phyloP scores from a whole-genome alignment of 805 yeast genomes.

The Clavispora asparagi region DNA sequence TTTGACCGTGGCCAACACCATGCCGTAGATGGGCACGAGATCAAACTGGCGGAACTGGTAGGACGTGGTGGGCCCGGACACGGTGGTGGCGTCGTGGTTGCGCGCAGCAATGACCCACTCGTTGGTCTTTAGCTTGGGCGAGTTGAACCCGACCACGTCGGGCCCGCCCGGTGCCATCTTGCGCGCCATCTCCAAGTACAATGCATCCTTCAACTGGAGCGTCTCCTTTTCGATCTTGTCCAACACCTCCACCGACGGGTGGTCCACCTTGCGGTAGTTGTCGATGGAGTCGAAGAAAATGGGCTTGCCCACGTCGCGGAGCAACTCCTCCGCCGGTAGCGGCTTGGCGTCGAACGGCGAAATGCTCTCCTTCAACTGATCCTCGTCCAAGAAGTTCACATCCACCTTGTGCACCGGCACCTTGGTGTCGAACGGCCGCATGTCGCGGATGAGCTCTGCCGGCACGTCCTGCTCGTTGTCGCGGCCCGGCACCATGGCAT shows the following conservation, averaged over 20 bases:
- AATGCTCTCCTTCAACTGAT: slow-evolving; percentile 12
- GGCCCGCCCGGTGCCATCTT: slow-evolving; percentile 19
- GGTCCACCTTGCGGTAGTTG: slow-evolving; percentile 19
- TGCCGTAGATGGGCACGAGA: slow-evolving; percentile 30
- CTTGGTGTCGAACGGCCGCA: slow-evolving; percentile 23
- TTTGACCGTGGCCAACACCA: slow-evolving; percentile 18
- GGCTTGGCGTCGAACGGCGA: slow-evolving; percentile 15
- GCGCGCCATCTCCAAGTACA: slow-evolving; percentile 21
- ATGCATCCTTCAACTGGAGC: slow-evolving; percentile 20
- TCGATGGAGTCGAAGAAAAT: slow-evolving; percentile 24
- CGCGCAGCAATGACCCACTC: slow-evolving; percentile 20
- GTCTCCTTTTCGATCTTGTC: slow-evolving; percentile 23
- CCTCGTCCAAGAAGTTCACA: slow-evolving; percentile 27
- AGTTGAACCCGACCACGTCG: slow-evolving; percentile 5
- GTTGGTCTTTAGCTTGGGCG: slow-evolving; percentile 21
- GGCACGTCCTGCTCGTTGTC: slow-evolving; percentile 21
- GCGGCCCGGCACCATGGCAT: slow-evolving; percentile 7
- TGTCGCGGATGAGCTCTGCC: slow-evolving; percentile 35
- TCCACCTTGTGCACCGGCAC: slow-evolving; percentile 32
- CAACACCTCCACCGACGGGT: slow-evolving; percentile 14
- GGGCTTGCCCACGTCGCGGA: slow-evolving; percentile 16
- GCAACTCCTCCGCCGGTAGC: slow-evolving; percentile 7
- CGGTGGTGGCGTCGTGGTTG: slow-evolving; percentile 9
- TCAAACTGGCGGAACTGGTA: slow-evolving; percentile 29
- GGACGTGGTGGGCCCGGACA: slow-evolving; percentile 17